phyloP scores from a whole-genome alignment of 371 early-diverging fungal genomes.

The Globomyces sp. region DNA sequence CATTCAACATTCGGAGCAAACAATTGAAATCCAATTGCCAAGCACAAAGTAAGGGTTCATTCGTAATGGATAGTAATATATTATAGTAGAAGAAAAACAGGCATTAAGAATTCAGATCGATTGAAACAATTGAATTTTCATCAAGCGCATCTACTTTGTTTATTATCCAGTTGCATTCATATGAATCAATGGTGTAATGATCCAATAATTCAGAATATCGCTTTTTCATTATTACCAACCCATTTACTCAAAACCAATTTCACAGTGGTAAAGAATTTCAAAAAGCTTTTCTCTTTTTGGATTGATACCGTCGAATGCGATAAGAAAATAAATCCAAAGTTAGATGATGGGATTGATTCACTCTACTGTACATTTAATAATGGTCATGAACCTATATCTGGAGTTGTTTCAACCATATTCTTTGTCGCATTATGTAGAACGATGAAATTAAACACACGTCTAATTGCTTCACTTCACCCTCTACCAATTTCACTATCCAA shows the following conservation, averaged over 20 bases:
- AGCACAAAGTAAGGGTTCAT: too few species aligned
- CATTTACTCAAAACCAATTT: not conserved
- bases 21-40: too few species aligned
- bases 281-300: not conserved
- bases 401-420: slow-evolving; percentile 38
- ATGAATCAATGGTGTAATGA: slow-evolving; percentile 51
- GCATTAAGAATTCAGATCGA: slow-evolving; percentile 43
- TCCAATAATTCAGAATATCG: slow-evolving; percentile 34
- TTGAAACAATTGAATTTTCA: slow-evolving; percentile 42
- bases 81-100: not conserved
- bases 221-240: slow-evolving; percentile 40
- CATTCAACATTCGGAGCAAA: too few species aligned
- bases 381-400: not conserved
- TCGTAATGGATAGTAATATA: too few species aligned
- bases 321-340: not conserved
- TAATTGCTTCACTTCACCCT: slow-evolving; percentile 68
- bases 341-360: not conserved
- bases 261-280: not conserved
- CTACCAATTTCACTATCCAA: slow-evolving; percentile 47
- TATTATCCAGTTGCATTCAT: slow-evolving; percentile 40
- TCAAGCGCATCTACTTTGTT: slow-evolving; percentile 47
- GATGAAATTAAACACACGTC: slow-evolving; percentile 52
- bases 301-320: not conserved
- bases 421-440: slow-evolving; percentile 61
- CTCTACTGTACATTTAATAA: too few species aligned